Evolutionary conservation across 345 rosid species (phyloP), one percentile per base, ranked within the genome.

Genomic region (Moringa oleifera): DNA sequence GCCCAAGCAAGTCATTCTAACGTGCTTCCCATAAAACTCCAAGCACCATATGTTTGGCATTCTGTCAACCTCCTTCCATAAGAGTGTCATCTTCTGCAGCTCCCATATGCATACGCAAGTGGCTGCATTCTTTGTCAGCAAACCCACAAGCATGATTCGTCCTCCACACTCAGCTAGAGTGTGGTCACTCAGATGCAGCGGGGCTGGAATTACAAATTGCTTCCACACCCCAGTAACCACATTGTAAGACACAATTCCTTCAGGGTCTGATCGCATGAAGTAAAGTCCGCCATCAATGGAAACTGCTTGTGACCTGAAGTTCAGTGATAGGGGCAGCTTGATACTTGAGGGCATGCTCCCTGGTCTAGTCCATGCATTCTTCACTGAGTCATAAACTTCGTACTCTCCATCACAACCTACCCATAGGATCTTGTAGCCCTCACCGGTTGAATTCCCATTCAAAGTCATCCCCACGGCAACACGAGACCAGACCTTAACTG

Each of bases 1-100:
- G 85, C 99, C 99, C 80, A 94, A 75, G 85, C 99, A 94, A 76
- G 86, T 90, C 99, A 94, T 94, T 73, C 86, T 84, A 61, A 88
- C 75, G 95, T 94, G 97, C 99, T 87, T 90, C 79, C 99, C 97
- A 17, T 94, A 94, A 83, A 94, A 90, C 67, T 94, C 99, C 75
- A 94, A 88, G 99, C 97, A 90, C 99, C 90, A 86, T 78, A 85
- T 74, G 74, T 90, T 94, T 94, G 99, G 97, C 97, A 94, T 90
- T 94, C 99, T 94, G 97, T 94, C 99, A 81, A 94, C 99, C 99
- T 94, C 99, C 99, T 86, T 94, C 99, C 99, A 94, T 85, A 94
- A 77, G 76, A 94, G 86, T 46, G 95, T 90, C 99, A 94, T 94
- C 83, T 81, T 94, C 80, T 94, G 99, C 83, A 94, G 95, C 86